Base-by-base conservation (phyloP, 2,329 filamentous ascomycete species). In the Pyricularia sp. region DNA sequence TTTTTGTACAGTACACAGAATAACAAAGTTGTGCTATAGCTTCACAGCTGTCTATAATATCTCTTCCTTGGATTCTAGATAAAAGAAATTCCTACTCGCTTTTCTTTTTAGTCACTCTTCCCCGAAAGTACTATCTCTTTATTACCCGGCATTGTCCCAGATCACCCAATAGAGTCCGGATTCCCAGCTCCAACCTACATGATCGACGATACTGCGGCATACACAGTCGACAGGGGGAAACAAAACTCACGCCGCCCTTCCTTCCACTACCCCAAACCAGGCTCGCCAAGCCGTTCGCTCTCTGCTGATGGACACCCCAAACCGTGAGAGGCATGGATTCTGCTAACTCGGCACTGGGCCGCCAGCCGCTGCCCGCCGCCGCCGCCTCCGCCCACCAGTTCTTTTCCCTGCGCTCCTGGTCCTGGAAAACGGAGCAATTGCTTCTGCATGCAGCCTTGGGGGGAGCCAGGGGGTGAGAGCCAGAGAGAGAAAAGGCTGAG, bases 1-100 rank as follows among this genome's bases (percentile, higher is more conserved):
- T n/a, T 63, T 64, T 64, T 69, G 58, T 65, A 67, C 58, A 64
- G 68, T 65, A 65, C 42, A 20, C 4, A n/a, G 17, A 50, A n/a
- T 31, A 50, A 36, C 31, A 50, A 64, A 69, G 68, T 61, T 64
- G 65, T 58, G 20, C 31, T 55, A 36, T 30, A 67, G 68, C 65
- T 67, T 67, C 65, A 67, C 68, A 69, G 68, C 68, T 64, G 59
- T 12, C n/a, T 64, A 64, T 64, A 64, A 26, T 64, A 64, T 64
- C 17, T 28, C 12, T 30, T 26, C 12, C 59, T 28, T 26, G 6
- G 9, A 30, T 25, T 64, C 4, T 28, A 26, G 12, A 5, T 33
- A n/a, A n/a, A n/a, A n/a, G n/a, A n/a, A n/a, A n/a, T n/a, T n/a
- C n/a, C n/a, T n/a, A n/a, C n/a, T n/a, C n/a, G n/a, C n/a, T n/a